Percentiles rank a stretch among this genome's conserved stretches.
phyloP scores from a whole-genome alignment of 306 rosid species.

The Corylus americana region DNA sequence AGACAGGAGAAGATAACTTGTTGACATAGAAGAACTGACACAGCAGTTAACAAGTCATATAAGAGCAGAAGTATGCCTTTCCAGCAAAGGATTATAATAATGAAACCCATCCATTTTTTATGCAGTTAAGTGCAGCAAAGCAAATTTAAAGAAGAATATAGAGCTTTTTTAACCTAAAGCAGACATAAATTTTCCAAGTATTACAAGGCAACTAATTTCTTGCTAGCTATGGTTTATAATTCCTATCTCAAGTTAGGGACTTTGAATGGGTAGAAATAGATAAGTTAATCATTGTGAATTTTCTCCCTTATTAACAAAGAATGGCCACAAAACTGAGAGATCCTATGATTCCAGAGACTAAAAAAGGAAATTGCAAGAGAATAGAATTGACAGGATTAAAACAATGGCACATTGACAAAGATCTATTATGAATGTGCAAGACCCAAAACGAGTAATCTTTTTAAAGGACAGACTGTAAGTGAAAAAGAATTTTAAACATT shows the following conservation, averaged over 20 bases:
- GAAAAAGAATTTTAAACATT: neutral
- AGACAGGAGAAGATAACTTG: slow-evolving; percentile 35
- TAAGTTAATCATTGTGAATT: neutral
- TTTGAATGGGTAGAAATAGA: neutral
- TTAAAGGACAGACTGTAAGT: slow-evolving; percentile 1
- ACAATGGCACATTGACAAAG: slow-evolving; percentile 2
- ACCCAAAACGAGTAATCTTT: slow-evolving; percentile 3
- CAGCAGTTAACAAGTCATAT: neutral
- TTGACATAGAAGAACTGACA: slow-evolving; percentile 7
- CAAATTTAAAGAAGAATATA: neutral
- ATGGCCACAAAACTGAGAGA: too few species aligned
- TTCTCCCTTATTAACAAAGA: neutral
- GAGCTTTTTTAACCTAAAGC: neutral
- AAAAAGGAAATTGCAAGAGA: neutral
- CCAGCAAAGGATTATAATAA: slow-evolving; percentile 1
- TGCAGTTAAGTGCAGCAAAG: neutral
- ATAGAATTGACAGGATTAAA: neutral
- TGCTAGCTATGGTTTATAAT: neutral
- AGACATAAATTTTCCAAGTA: neutral
- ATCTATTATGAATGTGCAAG: neutral
- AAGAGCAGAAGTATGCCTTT: slow-evolving; percentile 9
- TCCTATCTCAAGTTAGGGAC: neutral
- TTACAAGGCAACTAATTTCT: neutral
- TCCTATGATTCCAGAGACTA: neutral
- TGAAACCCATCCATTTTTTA: neutral